phyloP scores from a whole-genome alignment of 2,329 filamentous ascomycete genomes.

The Sporothrix humicola region DNA sequence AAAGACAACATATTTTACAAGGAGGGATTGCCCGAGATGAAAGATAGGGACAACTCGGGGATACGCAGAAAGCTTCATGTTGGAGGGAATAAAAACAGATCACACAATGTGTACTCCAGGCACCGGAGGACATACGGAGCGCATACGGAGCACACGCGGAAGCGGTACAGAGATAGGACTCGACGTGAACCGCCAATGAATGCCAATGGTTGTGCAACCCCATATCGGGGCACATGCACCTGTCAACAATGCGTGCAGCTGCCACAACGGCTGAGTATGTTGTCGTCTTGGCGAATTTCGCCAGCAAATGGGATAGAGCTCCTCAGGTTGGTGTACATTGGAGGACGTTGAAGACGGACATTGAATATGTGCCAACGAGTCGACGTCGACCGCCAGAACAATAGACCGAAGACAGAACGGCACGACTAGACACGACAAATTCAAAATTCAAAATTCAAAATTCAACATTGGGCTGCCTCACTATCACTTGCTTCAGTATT shows the following conservation, averaged over 20 bases:
- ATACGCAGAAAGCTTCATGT: background rate
- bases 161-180: background rate
- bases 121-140: background rate
- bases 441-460: background rate
- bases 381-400: background rate
- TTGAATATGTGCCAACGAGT: background rate
- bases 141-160: background rate
- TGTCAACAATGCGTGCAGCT: background rate
- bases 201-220: background rate
- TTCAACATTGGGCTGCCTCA: too few relatives aligned
- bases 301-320: background rate
- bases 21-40: constrained; percentile 5
- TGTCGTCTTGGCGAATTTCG: constrained; percentile 19
- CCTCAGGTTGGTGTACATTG: background rate
- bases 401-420: background rate
- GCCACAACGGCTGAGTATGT: background rate
- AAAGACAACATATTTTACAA: background rate
- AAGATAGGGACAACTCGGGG: constrained; percentile 36
- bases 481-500: too few relatives aligned
- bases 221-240: background rate
- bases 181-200: background rate
- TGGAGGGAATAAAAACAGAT: background rate
- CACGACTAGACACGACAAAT: background rate
- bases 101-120: background rate
- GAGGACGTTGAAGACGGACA: background rate